phyloP scores from a whole-genome alignment of 2,329 filamentous ascomycete species.

The Phyllosticta citribraziliensis region DNA sequence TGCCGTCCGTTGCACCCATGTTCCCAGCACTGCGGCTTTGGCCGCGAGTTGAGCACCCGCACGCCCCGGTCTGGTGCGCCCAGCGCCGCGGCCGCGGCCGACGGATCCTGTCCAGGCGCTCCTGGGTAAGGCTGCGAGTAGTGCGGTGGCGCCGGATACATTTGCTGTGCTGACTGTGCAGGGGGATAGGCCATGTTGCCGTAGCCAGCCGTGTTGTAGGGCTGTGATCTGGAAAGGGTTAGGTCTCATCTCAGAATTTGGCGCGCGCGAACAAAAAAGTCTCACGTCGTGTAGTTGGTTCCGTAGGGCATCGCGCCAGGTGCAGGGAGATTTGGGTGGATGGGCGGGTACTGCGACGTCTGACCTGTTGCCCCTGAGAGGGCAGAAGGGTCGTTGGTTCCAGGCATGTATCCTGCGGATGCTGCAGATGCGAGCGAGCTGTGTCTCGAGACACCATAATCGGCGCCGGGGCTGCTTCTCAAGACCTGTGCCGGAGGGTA shows the following conservation, averaged over 20 bases:
- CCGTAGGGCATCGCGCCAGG: constrained; percentile 19
- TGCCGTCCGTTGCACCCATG: constrained; percentile 93
- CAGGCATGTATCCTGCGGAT: constrained; percentile 17
- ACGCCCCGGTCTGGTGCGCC: constrained; percentile 34
- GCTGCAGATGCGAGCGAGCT: constrained; percentile 19
- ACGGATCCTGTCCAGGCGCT: constrained; percentile 4
- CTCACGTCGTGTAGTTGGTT: constrained; percentile 25
- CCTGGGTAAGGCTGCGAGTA: constrained; percentile 24
- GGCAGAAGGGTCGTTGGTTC: constrained; percentile 15
- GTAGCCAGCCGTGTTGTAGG: constrained; percentile 26
- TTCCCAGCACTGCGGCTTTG: constrained; percentile 96
- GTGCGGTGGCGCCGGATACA: constrained; percentile 24
- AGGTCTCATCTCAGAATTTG: not conserved
- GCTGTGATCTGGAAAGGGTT: constrained; percentile 11
- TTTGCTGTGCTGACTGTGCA: constrained; percentile 20
- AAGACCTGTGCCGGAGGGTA: constrained; percentile 4
- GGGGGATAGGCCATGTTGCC: constrained; percentile 17
- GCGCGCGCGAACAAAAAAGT: not conserved
- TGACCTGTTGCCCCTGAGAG: constrained; percentile 19
- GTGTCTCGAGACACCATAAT: constrained; percentile 1
- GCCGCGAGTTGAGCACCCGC: constrained; percentile 63
- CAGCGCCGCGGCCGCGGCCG: constrained; percentile 15
- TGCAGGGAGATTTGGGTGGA: constrained; percentile 21
- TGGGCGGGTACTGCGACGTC: constrained; percentile 23
- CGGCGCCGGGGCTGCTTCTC: constrained; percentile 7